phyloP scores from a whole-genome alignment of 2,329 filamentous ascomycete genomes.

The Cercospora sp. region DNA sequence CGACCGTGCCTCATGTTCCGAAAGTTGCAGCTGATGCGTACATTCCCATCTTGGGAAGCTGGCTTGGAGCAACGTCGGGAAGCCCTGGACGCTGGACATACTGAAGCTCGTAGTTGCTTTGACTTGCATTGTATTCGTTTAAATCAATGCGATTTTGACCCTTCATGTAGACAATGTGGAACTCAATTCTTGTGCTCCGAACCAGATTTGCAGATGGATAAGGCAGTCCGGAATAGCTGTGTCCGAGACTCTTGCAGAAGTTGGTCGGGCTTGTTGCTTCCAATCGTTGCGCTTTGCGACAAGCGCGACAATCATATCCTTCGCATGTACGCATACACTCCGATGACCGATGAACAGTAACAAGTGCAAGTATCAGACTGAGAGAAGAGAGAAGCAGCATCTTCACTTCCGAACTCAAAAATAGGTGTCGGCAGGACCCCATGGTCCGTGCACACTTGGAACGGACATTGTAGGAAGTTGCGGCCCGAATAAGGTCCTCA shows the following conservation, averaged over 20 bases:
- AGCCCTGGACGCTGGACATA: neutral
- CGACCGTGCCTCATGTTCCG: neutral
- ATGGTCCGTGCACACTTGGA: neutral
- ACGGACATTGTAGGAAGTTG: slow-evolving; percentile 3
- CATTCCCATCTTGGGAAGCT: neutral
- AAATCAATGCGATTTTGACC: neutral
- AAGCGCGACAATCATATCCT: neutral
- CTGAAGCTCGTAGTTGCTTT: neutral
- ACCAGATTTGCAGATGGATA: neutral
- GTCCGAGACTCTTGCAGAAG: neutral
- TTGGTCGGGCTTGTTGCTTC: neutral
- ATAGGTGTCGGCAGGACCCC: neutral
- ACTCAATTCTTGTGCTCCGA: neutral
- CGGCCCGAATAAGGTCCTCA: neutral
- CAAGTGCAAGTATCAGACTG: neutral
- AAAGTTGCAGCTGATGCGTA: neutral
- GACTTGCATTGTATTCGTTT: neutral
- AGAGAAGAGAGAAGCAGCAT: neutral
- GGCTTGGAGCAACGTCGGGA: neutral
- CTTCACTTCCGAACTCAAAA: neutral
- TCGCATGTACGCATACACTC: neutral
- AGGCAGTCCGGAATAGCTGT: neutral
- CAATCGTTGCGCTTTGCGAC: neutral
- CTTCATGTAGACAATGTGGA: too few relatives aligned
- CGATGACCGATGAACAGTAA: neutral